Conservation (phyloP, 1,284 basidiomycete genomes). For the Neonothopanus nambi region DNA sequence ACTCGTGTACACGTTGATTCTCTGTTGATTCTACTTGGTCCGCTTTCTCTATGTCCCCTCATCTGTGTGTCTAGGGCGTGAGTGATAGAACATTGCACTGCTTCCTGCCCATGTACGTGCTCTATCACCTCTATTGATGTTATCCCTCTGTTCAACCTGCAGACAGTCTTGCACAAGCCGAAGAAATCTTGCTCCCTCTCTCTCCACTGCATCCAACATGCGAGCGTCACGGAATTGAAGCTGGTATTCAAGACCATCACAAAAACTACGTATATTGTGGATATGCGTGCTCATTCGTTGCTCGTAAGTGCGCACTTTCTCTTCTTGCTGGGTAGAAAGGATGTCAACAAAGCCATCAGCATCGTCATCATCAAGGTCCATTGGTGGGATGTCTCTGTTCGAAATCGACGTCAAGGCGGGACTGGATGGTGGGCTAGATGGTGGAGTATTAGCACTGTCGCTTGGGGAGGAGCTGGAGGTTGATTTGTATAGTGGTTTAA, state of each 20-base stretch:
- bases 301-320: constrained; percentile 26
- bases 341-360: background rate
- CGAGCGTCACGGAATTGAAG: constrained; percentile 34
- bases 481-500: constrained; percentile 14
- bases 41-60: no score
- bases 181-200: constrained; percentile 31
- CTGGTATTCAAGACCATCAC: constrained; percentile 33
- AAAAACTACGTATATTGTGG: constrained; percentile 31
- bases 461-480: background rate
- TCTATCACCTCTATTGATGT: background rate
- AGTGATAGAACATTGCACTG: background rate
- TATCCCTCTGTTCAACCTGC: background rate
- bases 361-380: background rate
- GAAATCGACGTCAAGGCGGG: background rate
- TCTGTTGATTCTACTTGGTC: no score
- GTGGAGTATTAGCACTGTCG: background rate
- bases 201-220: constrained; percentile 31
- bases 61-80: background rate
- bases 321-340: background rate
- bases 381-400: background rate
- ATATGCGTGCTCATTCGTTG: constrained; percentile 29
- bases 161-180: constrained; percentile 23
- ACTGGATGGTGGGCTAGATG: background rate
- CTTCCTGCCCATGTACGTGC: background rate
- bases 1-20: no score